phyloP scores from a whole-genome alignment of 108 stramenopile genomes.

The Fragilaria crotonensis region DNA sequence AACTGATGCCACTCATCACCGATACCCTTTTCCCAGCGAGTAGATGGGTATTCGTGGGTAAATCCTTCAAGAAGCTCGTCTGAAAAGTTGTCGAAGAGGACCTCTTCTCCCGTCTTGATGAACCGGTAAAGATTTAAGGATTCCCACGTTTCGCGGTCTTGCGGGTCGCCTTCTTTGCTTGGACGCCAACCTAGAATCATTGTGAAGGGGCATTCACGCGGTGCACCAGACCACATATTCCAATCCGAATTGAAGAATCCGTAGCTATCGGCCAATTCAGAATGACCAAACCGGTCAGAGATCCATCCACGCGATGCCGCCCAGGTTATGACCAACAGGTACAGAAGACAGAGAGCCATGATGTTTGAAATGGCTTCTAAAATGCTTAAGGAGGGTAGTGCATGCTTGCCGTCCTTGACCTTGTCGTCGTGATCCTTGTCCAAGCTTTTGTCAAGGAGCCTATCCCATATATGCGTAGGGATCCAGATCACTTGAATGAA shows the following conservation, averaged over 20 bases:
- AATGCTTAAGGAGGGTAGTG: neutral
- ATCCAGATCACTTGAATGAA: constrained; percentile 5
- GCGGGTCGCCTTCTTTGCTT: neutral
- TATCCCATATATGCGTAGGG: constrained; percentile 10
- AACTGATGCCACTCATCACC: neutral
- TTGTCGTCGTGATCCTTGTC: neutral
- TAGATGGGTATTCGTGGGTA: neutral
- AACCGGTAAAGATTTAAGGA: neutral
- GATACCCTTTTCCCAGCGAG: constrained; percentile 1
- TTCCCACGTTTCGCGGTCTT: neutral
- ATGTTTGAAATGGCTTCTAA: neutral
- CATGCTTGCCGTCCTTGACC: neutral
- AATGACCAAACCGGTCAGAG: neutral
- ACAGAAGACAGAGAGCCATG: neutral
- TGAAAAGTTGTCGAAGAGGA: neutral
- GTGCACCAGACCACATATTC: neutral
- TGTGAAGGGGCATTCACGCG: neutral
- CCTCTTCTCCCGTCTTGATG: neutral
- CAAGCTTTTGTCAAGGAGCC: neutral
- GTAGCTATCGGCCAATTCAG: neutral
- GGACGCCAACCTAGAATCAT: neutral
- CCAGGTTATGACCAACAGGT: neutral
- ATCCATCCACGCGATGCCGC: neutral
- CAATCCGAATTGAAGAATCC: neutral
- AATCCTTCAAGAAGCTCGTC: neutral